Evolutionary conservation across 2,329 filamentous ascomycete species (phyloP).

Genomic region (Drechslera avenae): DNA sequence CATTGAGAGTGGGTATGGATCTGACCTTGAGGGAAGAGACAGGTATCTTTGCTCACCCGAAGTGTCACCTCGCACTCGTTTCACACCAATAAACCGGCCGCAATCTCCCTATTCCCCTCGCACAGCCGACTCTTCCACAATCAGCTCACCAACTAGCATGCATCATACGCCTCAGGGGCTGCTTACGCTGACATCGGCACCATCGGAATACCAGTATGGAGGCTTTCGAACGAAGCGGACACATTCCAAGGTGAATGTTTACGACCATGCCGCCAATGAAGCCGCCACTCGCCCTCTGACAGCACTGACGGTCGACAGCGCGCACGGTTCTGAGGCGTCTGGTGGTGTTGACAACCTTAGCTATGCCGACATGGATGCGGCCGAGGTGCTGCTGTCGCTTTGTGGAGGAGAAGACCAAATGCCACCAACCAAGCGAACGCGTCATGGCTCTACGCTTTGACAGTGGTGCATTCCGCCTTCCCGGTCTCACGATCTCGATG

Average conservation of each 20-base stretch:
- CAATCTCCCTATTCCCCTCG: slow-evolving; percentile 19
- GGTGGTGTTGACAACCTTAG: slow-evolving; percentile 12
- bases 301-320: slow-evolving; percentile 9
- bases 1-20: slow-evolving; percentile 50
- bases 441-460: slow-evolving; percentile 33
- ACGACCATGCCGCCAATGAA: slow-evolving; percentile 5
- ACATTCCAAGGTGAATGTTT: slow-evolving; percentile 29
- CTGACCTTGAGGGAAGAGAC: slow-evolving; percentile 49
- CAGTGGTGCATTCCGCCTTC: slow-evolving; percentile 3
- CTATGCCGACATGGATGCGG: slow-evolving; percentile 42
- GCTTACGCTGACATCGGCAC: slow-evolving; percentile 22
- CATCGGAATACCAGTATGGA: slow-evolving; percentile 12
- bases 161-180: slow-evolving; percentile 5
- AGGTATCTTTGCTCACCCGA: slow-evolving; percentile 48
- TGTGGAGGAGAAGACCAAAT: slow-evolving; percentile 29
- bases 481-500: background rate
- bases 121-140: slow-evolving; percentile 14
- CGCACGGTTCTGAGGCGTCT: slow-evolving; percentile 1
- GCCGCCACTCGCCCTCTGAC: slow-evolving; percentile 11
- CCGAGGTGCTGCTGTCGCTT: slow-evolving; percentile 44
- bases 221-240: slow-evolving; percentile 34
- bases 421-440: slow-evolving; percentile 36
- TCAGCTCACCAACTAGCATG: slow-evolving; percentile 16
- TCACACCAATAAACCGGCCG: slow-evolving; percentile 51
- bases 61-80: slow-evolving; percentile 45